Percentiles rank a stretch among this genome's conserved stretches.
These are phyloP conservation scores for Kregervanrija pseudodelftensis DNA, from an alignment of 805 yeast species.

Conservation along the genomic window DNA sequence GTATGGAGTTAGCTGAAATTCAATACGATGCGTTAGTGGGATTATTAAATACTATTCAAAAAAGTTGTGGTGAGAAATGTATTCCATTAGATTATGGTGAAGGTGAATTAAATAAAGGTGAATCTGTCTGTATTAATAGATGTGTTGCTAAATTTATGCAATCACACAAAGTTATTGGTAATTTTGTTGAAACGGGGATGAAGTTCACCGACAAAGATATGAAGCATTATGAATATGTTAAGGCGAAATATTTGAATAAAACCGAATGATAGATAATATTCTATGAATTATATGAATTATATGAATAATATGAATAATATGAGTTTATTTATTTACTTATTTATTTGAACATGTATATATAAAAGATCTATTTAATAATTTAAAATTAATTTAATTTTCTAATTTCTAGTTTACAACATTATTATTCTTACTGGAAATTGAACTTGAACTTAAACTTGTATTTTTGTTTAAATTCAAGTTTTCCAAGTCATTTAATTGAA, in stretches of 20 bases:
- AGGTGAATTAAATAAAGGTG: conserved; percentile 71
- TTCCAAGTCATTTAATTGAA: too few species aligned
- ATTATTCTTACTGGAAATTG: too few species aligned
- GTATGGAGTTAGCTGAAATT: conserved; percentile 54
- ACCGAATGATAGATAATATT: too few species aligned
- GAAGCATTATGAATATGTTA: conserved; percentile 20
- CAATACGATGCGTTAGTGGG: conserved; percentile 60
- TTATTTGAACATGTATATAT: too few species aligned
- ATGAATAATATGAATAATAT: too few species aligned
- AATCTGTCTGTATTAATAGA: conserved; percentile 83
- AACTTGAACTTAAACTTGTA: too few species aligned
- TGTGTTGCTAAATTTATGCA: conserved; percentile 87
- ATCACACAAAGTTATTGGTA: conserved; percentile 60
- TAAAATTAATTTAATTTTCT: too few species aligned
- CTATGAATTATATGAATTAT: too few species aligned
- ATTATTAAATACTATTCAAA: conserved; percentile 42
- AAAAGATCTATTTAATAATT: too few species aligned
- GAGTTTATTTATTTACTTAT: too few species aligned
- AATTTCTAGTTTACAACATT: too few species aligned
- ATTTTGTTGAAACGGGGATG: conserved; percentile 32
- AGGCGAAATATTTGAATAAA: conserved; percentile 13
- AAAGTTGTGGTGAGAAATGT: conserved; percentile 68
- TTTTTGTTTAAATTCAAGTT: too few species aligned
- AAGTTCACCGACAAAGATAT: conserved; percentile 40
- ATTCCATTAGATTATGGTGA: conserved; percentile 74